Conservation (phyloP, 495 filamentous ascomycete species). For the Xylaria venustula region DNA sequence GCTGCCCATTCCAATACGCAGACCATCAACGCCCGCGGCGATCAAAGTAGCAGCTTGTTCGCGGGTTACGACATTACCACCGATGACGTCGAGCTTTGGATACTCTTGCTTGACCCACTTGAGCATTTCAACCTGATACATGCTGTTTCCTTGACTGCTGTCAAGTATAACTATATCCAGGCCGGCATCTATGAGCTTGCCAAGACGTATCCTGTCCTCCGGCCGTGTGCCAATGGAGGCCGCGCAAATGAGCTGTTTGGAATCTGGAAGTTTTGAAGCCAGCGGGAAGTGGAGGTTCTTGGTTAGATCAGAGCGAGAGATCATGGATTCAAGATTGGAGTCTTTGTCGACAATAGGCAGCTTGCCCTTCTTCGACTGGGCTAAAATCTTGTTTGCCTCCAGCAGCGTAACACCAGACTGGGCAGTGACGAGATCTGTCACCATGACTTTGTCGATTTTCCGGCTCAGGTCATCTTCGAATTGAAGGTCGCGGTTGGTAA, state of each 20-base stretch:
- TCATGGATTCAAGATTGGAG: constrained; percentile 87
- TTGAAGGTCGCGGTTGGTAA: constrained; percentile 96
- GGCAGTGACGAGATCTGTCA: constrained; percentile 91
- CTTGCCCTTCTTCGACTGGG: constrained; percentile 98
- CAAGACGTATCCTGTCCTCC: constrained; percentile 83
- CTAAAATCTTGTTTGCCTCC: constrained; percentile 91
- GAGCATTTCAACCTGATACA: constrained; percentile 97
- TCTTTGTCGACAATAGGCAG: constrained; percentile 88
- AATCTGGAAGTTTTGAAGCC: constrained; percentile 93
- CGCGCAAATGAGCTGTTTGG: constrained; percentile 95
- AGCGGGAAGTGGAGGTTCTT: constrained; percentile 98
- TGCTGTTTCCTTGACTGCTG: constrained; percentile 93
- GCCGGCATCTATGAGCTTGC: constrained; percentile 87
- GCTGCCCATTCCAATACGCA: constrained; percentile 98
- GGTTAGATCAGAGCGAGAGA: constrained; percentile 95
- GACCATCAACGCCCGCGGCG: constrained; percentile 90
- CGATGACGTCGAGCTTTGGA: constrained; percentile 89
- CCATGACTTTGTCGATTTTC: constrained; percentile 89
- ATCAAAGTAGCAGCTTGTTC: constrained; percentile 92
- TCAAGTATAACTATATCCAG: constrained; percentile 95
- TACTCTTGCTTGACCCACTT: constrained; percentile 86
- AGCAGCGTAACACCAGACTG: constrained; percentile 76
- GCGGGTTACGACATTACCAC: constrained; percentile 94
- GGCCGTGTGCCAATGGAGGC: constrained; percentile 93
- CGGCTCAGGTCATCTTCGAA: constrained; percentile 75